A percentile compares a stretch with the other conserved stretches of the same genome.
Evolutionary conservation across 2,329 filamentous ascomycete genomes (phyloP).

Genomic region (Orbilia blumenaviensis): DNA sequence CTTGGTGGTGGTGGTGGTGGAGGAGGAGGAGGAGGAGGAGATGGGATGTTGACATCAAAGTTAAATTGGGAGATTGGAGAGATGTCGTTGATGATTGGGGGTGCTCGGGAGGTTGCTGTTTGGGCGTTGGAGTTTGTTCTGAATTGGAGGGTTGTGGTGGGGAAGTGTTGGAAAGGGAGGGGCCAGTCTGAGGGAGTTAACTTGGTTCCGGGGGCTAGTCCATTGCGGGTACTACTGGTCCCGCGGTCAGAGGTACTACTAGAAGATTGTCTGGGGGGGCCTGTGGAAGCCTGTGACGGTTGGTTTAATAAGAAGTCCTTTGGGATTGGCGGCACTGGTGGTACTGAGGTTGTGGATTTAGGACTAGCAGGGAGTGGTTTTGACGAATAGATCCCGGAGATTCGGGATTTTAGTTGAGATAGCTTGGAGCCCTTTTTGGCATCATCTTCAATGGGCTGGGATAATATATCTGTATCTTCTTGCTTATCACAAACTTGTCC

Average conservation of each 20-base stretch:
- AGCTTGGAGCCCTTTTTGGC: not conserved
- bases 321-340: not conserved
- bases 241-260: too few relatives aligned
- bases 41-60: not conserved
- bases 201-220: too few relatives aligned
- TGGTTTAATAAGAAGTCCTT: not conserved
- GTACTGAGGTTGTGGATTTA: not conserved
- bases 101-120: not conserved
- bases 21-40: not conserved
- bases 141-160: not conserved
- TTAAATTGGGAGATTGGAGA: constrained; percentile 22
- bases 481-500: too few relatives aligned
- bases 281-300: not conserved
- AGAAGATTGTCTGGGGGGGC: not conserved
- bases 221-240: too few relatives aligned
- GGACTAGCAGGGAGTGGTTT: not conserved
- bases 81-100: not conserved
- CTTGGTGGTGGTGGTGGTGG: too few relatives aligned
- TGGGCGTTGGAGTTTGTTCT: not conserved
- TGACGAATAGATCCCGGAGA: not conserved
- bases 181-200: not conserved
- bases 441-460: not conserved
- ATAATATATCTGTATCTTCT: too few relatives aligned
- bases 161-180: not conserved
- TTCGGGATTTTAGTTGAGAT: not conserved